phyloP scores from a whole-genome alignment of 148 eudicot genomes.

The Persicaria maculosa region DNA sequence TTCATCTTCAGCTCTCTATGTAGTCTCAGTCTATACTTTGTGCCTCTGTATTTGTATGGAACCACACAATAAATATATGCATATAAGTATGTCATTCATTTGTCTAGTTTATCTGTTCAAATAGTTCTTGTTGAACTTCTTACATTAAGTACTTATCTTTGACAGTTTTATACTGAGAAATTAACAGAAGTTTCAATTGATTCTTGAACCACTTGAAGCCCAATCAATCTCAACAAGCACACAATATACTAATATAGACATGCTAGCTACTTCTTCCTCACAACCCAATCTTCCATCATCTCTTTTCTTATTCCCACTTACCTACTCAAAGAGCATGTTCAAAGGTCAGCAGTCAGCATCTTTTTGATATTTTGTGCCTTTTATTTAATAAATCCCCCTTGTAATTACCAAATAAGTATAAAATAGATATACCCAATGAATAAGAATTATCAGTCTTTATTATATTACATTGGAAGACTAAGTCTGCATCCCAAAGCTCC shows the following conservation, averaged over 20 bases:
- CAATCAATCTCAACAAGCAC: background rate
- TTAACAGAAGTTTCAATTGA: background rate
- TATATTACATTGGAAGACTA: background rate
- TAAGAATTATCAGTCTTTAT: too few species aligned
- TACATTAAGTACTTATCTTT: too few species aligned
- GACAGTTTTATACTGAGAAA: too few species aligned
- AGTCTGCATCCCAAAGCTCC: background rate
- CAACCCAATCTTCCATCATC: background rate
- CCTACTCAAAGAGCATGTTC: constrained; percentile 4
- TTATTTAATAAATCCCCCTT: background rate
- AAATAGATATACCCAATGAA: background rate
- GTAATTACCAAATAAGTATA: background rate
- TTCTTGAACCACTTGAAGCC: background rate
- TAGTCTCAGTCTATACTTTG: background rate
- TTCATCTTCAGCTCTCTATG: background rate
- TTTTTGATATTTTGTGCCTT: constrained; percentile 3
- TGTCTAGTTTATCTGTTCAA: background rate
- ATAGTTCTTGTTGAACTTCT: background rate
- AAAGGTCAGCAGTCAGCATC: constrained; percentile 6
- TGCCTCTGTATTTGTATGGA: background rate
- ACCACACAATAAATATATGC: background rate
- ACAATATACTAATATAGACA: background rate
- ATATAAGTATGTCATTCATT: background rate
- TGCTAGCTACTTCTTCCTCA: background rate
- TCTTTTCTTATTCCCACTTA: background rate